Base-by-base conservation (phyloP, 208 protist species). In the Phytomonas sp. region DNA sequence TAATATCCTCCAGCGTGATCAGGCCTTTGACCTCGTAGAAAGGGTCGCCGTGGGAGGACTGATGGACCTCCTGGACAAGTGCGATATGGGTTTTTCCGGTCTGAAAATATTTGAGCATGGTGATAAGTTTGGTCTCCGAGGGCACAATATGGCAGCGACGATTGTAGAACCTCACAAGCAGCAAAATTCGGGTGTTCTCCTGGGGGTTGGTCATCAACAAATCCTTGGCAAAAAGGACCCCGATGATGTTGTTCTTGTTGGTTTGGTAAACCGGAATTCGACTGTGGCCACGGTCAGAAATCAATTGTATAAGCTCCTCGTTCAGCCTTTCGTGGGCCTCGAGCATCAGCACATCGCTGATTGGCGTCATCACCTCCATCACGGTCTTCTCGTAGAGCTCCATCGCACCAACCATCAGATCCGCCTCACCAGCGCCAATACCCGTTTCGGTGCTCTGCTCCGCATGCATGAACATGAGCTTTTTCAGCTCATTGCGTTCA, bases 1-100 rank as follows among this genome's bases (percentile, higher is more conserved):
- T 96, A 40, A 99, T 82, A 72, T 99, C 98, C 73, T 99, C 98
- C 74, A 99, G 89, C 42, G 97, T 98, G 11, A 98, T 91, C 63
- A 99, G 89, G 66, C 97, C 97, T 61, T 98, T 89, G 30, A 95
- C 86, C 66, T 98, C 92, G 74, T 98, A 97, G 71, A 93, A 94
- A 26, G 96, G 97, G 79, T 98, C 96, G 30, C 94, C 87, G 71
- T 90, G 81, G 36, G 82, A 79, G 31, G 87, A 82, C 69, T 94
- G 85, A 73, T 94, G 84, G 36, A 97, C 92, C 74, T 97, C 88
- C 66, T 94, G 83, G 56, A 98, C 93, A 23, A 99, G 75, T 16
- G 92, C 95, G 26, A 99, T 93, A 82, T 99, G 96, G 19, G 86
- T 88, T 74, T 84, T 87, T 36, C 95, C 95, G 29, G 84, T 90